phyloP scores from a whole-genome alignment of 306 rosid species.

The Ormosia emarginata region DNA sequence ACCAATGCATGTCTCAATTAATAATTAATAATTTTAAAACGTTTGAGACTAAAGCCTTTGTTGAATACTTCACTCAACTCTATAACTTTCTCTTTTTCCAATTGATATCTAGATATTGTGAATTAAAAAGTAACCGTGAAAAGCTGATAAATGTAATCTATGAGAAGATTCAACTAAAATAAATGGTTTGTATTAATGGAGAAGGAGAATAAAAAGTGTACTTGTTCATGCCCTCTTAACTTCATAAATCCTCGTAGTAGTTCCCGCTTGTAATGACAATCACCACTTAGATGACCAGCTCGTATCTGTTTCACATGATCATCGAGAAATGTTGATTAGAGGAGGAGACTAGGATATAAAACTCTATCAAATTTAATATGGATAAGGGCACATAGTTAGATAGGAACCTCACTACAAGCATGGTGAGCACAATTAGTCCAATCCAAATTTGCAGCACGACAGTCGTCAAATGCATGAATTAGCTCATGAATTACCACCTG shows the following conservation, averaged over 20 bases:
- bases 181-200: background rate
- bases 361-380: background rate
- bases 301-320: constrained; percentile 61
- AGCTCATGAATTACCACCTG: constrained; percentile 80
- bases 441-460: constrained; percentile 72
- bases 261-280: constrained; percentile 89
- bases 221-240: constrained; percentile 81
- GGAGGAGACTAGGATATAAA: background rate
- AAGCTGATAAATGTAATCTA: background rate
- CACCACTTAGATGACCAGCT: constrained; percentile 90
- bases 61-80: background rate
- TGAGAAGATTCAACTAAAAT: constrained; percentile 3
- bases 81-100: background rate
- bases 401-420: constrained; percentile 84
- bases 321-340: background rate
- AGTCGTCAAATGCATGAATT: constrained; percentile 85
- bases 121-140: background rate
- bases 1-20: background rate
- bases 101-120: background rate
- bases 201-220: constrained; percentile 27
- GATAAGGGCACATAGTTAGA: background rate
- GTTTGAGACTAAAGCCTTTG: background rate
- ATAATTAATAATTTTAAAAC: background rate
- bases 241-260: constrained; percentile 59
- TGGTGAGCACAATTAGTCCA: constrained; percentile 94